phyloP scores from a whole-genome alignment of 345 rosid species.

The Angophora floribunda region DNA sequence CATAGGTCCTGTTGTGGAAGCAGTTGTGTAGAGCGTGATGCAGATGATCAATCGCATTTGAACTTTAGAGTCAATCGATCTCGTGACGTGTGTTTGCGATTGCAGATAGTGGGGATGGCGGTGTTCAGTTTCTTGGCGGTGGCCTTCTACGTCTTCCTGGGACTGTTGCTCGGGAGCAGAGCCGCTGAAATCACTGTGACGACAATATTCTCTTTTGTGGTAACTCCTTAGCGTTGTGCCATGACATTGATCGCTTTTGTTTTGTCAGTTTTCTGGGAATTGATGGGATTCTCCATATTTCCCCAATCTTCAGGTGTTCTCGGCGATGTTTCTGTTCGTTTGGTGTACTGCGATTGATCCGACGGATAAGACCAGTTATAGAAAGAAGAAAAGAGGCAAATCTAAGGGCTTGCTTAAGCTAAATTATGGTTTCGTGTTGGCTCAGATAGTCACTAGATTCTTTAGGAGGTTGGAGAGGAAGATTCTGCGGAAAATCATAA shows the following conservation, averaged over 20 bases:
- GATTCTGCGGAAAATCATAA: slow-evolving; percentile 64
- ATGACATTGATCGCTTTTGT: not conserved
- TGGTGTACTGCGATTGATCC: slow-evolving; percentile 93
- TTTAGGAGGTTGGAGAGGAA: slow-evolving; percentile 80
- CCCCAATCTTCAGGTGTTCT: slow-evolving; percentile 44
- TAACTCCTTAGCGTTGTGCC: slow-evolving; percentile 4
- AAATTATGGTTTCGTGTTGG: slow-evolving; percentile 62
- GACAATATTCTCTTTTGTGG: slow-evolving; percentile 57
- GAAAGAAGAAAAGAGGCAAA: slow-evolving; percentile 48
- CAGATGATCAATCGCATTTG: not conserved
- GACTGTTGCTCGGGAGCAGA: slow-evolving; percentile 74
- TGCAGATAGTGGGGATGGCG: slow-evolving; percentile 81
- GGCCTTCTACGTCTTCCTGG: slow-evolving; percentile 70
- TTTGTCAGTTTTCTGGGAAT: not conserved
- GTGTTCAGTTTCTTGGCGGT: slow-evolving; percentile 58
- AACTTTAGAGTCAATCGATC: not conserved
- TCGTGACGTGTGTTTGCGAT: not conserved
- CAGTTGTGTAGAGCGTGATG: not conserved
- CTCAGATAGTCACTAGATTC: slow-evolving; percentile 67
- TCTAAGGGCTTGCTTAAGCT: slow-evolving; percentile 45
- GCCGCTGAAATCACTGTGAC: slow-evolving; percentile 59
- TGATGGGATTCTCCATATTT: not conserved
- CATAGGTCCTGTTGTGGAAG: not conserved
- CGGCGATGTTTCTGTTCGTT: slow-evolving; percentile 63
- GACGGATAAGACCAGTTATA: slow-evolving; percentile 70